These are phyloP conservation scores for Vigna trinervia DNA, from an alignment of 306 rosid species.

Conservation along the genomic window DNA sequence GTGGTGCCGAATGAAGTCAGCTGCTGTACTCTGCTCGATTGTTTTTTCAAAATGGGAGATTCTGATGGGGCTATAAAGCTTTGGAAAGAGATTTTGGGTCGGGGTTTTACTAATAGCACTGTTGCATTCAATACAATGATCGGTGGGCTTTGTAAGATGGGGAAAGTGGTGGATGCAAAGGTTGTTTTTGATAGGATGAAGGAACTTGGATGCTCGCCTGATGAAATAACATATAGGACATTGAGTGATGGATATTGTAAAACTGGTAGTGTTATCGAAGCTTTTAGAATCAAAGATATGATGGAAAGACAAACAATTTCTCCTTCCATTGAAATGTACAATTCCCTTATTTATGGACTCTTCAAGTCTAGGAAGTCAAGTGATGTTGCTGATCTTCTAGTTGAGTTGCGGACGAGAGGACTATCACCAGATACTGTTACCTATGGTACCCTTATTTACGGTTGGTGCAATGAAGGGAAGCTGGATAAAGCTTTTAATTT, in stretches of 20 bases:
- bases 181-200: slow-evolving; percentile 70
- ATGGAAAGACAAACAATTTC: slow-evolving; percentile 60
- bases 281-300: slow-evolving; percentile 65
- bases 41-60: slow-evolving; percentile 68
- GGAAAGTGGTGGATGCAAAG: slow-evolving; percentile 70
- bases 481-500: slow-evolving; percentile 67
- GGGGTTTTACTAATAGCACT: slow-evolving; percentile 61
- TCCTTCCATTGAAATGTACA: slow-evolving; percentile 80
- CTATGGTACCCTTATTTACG: slow-evolving; percentile 79
- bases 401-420: slow-evolving; percentile 72
- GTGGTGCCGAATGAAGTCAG: slow-evolving; percentile 70
- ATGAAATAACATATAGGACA: slow-evolving; percentile 76
- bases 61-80: slow-evolving; percentile 57
- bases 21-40: slow-evolving; percentile 80
- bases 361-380: slow-evolving; percentile 62
- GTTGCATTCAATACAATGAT: slow-evolving; percentile 77
- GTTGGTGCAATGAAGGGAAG: slow-evolving; percentile 85
- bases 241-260: slow-evolving; percentile 77
- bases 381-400: slow-evolving; percentile 57
- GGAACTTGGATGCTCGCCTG: slow-evolving; percentile 74
- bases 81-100: slow-evolving; percentile 73
- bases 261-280: slow-evolving; percentile 64
- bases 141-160: slow-evolving; percentile 81
- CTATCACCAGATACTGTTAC: slow-evolving; percentile 69
- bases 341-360: slow-evolving; percentile 75